These are phyloP conservation scores for Diutina siamensis DNA, from an alignment of 1,139 yeast genomes.

Conservation along the genomic window DNA sequence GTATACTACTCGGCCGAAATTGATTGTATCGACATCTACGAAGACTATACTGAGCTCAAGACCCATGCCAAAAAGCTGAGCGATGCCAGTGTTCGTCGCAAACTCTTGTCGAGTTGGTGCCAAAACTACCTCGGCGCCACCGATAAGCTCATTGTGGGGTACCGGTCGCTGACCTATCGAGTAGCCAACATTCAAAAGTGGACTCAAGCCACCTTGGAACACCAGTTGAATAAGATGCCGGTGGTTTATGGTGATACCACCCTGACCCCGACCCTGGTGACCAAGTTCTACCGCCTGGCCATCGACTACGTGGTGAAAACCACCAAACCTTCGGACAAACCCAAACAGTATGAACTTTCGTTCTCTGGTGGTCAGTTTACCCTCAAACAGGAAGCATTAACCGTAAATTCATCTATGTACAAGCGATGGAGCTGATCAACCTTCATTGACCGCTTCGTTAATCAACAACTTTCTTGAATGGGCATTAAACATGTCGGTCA, in stretches of 20 bases:
- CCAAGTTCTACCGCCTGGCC: background rate
- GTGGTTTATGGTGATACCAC: background rate
- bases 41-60: background rate
- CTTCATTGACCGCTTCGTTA: constrained; percentile 42
- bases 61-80: constrained; percentile 1
- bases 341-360: background rate
- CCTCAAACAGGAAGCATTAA: background rate
- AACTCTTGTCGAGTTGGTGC: constrained; percentile 1
- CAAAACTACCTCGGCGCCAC: background rate
- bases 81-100: background rate
- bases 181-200: background rate
- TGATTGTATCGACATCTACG: background rate
- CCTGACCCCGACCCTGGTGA: background rate
- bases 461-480: constrained; percentile 63
- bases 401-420: constrained; percentile 5
- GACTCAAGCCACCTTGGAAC: background rate
- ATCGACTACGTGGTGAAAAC: background rate
- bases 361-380: background rate
- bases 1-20: background rate
- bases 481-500: constrained; percentile 46
- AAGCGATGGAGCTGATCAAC: background rate
- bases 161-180: background rate
- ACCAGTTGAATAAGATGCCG: background rate
- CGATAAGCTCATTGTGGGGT: background rate
- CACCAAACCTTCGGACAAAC: background rate